phyloP scores from a whole-genome alignment of 768 basidiomycete species.

The Amanita thiersii region DNA sequence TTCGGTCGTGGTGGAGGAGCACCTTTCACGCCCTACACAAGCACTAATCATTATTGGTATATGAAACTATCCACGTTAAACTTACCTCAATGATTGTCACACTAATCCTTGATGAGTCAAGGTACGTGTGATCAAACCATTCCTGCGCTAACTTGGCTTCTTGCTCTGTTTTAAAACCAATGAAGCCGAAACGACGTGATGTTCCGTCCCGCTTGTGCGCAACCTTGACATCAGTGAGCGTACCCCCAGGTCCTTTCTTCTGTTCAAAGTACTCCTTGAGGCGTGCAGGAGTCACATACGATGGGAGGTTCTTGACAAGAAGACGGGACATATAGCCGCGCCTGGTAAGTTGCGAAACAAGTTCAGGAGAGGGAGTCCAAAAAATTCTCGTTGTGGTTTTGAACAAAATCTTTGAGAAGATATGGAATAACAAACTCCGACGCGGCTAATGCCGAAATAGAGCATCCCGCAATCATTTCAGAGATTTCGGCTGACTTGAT shows the following conservation, averaged over 20 bases:
- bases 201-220: conserved; percentile 71
- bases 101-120: conserved; percentile 70
- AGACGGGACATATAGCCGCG: conserved; percentile 75
- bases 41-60: background rate
- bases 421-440: conserved; percentile 13
- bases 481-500: background rate
- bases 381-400: conserved; percentile 1
- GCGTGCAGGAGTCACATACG: conserved; percentile 53
- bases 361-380: conserved; percentile 5
- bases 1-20: conserved; percentile 61
- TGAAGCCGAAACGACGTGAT: conserved; percentile 83
- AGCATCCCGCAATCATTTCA: background rate
- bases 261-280: conserved; percentile 65
- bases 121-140: conserved; percentile 82
- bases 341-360: conserved; percentile 1
- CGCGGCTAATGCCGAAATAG: conserved; percentile 15
- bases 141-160: conserved; percentile 70
- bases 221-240: conserved; percentile 82
- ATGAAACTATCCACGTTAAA: conserved; percentile 9
- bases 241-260: conserved; percentile 50
- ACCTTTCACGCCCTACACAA: conserved; percentile 53
- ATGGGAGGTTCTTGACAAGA: conserved; percentile 75
- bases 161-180: conserved; percentile 77
- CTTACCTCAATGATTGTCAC: conserved; percentile 75
- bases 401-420: background rate